Evolutionary conservation across 1,284 basidiomycete genomes (phyloP), one percentile per base, ranked within the genome.

Genomic region (Malassezia slooffiae): DNA sequence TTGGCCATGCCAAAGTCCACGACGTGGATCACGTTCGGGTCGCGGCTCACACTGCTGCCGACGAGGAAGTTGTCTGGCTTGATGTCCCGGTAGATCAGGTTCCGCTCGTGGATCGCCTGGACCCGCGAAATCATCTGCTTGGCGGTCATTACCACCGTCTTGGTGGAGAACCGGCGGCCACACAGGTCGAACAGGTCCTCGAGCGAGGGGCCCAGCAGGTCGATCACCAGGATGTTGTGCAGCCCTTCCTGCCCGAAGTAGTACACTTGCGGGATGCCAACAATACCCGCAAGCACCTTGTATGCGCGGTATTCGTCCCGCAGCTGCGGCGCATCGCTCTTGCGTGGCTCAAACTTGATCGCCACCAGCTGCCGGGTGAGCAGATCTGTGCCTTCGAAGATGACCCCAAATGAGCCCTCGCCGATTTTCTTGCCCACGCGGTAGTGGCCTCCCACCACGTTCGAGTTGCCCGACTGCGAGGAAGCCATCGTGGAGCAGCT

Each of bases 1-100:
- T 95, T 95, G 29, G 89, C 89, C 88, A 93, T 91, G 45, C 89
- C 89, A 70, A 95, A 93, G 72, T 93, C 88, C 57, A 91, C 85
- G 21, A 78, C 77, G 67, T 90, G 84, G 58, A 96, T 81, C 13
- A 79, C 76, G 67, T 88, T 87, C 31, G 85, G 78, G 34, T 76
- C 79, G 74, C 91, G 91, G 34, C 85, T 90, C 29, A 81, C 81
- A 10, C 87, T 84, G 16, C 87, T 79, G 24, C 89, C 89, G 63
- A 93, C 85, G 57, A 95, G 75, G 71, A 95, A 95, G 73, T 93
- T 93, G 74, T 95, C 89, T 5, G 88, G 88, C 72, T 95, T 95
- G 76, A 95, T 95, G 70, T 95, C 89, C 46, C 89, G 81, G 72
- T 95, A 93, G 64, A 95, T 93, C 62, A 95, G 79, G 72, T 89